Evolutionary conservation across 2,329 filamentous ascomycete genomes (phyloP).

Genomic region (Pseudocercospora ulei): DNA sequence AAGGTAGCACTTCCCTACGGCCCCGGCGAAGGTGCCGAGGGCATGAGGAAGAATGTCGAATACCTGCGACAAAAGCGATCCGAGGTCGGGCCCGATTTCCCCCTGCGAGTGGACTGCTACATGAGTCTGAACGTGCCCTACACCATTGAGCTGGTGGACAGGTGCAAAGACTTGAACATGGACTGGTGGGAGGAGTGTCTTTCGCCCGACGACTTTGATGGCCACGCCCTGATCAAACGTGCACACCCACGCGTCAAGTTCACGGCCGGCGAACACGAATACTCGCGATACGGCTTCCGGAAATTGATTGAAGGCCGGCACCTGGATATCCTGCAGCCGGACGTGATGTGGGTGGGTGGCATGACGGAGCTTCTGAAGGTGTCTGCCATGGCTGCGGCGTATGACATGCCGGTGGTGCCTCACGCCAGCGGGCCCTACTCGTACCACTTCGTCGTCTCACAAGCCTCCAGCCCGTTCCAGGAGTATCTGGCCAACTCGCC

Average conservation of each 20-base stretch:
- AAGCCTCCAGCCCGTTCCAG: constrained; percentile 88
- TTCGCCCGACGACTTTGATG: constrained; percentile 82
- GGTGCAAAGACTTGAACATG: constrained; percentile 71
- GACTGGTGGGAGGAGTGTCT: constrained; percentile 98
- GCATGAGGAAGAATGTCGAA: constrained; percentile 79
- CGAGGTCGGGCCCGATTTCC: constrained; percentile 78
- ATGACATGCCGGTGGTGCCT: constrained; percentile 91
- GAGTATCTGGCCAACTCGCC: constrained; percentile 91
- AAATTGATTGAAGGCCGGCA: constrained; percentile 87
- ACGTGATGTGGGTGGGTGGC: constrained; percentile 95
- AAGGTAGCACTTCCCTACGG: constrained; percentile 87
- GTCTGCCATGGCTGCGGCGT: constrained; percentile 77
- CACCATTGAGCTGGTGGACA: constrained; percentile 81
- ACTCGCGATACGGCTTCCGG: constrained; percentile 86
- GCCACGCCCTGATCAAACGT: constrained; percentile 78
- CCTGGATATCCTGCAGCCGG: constrained; percentile 86
- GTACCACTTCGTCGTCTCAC: constrained; percentile 91
- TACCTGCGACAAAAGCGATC: constrained; percentile 78
- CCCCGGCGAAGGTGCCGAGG: constrained; percentile 72
- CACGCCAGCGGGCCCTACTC: constrained; percentile 90
- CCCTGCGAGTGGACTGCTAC: constrained; percentile 92
- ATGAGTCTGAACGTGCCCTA: constrained; percentile 92
- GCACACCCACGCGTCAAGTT: constrained; percentile 87
- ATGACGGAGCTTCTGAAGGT: constrained; percentile 87
- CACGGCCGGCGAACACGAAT: constrained; percentile 93